These are phyloP conservation scores for Sclerotinia subarctica DNA, from an alignment of 2,329 filamentous ascomycete genomes.

Conservation along the genomic window DNA sequence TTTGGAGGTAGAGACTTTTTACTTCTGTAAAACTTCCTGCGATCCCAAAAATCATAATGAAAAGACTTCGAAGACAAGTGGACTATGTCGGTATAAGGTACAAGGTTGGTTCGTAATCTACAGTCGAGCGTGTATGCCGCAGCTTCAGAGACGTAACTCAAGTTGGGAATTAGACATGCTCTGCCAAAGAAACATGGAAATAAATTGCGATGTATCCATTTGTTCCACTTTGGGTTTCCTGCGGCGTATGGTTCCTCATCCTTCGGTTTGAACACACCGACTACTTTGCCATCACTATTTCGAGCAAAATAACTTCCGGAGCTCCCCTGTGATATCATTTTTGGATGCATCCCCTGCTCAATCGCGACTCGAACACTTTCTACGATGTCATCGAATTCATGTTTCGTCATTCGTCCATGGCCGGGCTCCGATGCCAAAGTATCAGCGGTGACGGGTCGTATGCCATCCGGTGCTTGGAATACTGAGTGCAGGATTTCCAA, in stretches of 20 bases:
- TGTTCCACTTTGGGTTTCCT: slow-evolving; percentile 98
- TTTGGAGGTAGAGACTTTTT: slow-evolving; percentile 85
- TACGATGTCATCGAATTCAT: slow-evolving; percentile 82
- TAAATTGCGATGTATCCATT: slow-evolving; percentile 97
- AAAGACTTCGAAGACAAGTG: slow-evolving; percentile 94
- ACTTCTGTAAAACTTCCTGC: slow-evolving; percentile 81
- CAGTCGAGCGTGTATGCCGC: slow-evolving; percentile 93
- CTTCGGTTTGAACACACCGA: slow-evolving; percentile 98
- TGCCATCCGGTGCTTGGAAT: slow-evolving; percentile 87
- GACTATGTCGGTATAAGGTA: slow-evolving; percentile 95
- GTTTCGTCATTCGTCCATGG: slow-evolving; percentile 67
- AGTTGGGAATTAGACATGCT: slow-evolving; percentile 90
- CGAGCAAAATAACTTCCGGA: slow-evolving; percentile 97
- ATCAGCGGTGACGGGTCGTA: slow-evolving; percentile 75
- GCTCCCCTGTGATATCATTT: slow-evolving; percentile 94
- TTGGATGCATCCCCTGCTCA: slow-evolving; percentile 84
- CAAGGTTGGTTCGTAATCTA: slow-evolving; percentile 84
- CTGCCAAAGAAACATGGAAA: slow-evolving; percentile 97
- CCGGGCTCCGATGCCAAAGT: slow-evolving; percentile 59
- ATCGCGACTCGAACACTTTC: slow-evolving; percentile 90
- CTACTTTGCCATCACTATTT: slow-evolving; percentile 86
- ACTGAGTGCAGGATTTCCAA: slow-evolving; percentile 97
- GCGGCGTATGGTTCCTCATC: slow-evolving; percentile 98
- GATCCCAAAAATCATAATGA: slow-evolving; percentile 97
- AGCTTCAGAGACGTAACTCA: slow-evolving; percentile 96